A percentile compares a stretch with the other conserved stretches of the same genome.
Evolutionary conservation across 768 basidiomycete species (phyloP).

Genomic region (Chalciporus chontae): DNA sequence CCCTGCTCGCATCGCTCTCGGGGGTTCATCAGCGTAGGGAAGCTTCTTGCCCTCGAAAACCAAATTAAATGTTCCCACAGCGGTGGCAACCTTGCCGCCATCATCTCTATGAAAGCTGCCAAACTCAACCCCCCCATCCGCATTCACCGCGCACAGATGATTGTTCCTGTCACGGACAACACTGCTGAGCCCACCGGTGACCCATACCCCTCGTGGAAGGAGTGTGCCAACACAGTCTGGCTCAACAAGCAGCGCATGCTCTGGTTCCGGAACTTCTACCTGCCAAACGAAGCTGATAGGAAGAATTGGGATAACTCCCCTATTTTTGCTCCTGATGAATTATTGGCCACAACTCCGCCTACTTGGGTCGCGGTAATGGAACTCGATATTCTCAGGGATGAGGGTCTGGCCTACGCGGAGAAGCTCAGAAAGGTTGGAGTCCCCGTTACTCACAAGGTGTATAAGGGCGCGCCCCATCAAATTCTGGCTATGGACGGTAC

Average conservation of each 20-base stretch:
- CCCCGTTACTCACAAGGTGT: conserved; percentile 51
- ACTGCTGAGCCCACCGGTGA: conserved; percentile 45
- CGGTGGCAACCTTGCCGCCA: conserved; percentile 69
- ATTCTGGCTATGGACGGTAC: conserved; percentile 74
- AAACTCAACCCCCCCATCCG: conserved; percentile 47
- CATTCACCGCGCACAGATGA: conserved; percentile 58
- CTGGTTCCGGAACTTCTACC: conserved; percentile 71
- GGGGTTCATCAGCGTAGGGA: conserved; percentile 66
- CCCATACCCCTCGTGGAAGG: conserved; percentile 50
- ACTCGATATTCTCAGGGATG: conserved; percentile 65
- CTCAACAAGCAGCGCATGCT: conserved; percentile 61
- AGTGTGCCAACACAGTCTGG: conserved; percentile 60
- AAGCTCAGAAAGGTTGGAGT: conserved; percentile 54
- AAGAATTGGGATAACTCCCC: conserved; percentile 72
- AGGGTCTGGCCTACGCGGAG: conserved; percentile 62
- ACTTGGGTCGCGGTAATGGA: conserved; percentile 69
- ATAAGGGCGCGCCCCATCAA: conserved; percentile 65
- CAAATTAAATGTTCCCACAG: conserved; percentile 33
- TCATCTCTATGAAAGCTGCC: conserved; percentile 63
- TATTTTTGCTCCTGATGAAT: conserved; percentile 58
- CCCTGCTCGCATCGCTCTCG: conserved; percentile 54
- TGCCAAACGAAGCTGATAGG: conserved; percentile 58
- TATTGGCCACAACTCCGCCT: conserved; percentile 49
- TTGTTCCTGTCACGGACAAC: conserved; percentile 77
- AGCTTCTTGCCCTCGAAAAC: not conserved